These are phyloP conservation scores for Danielia reshetovae DNA, from an alignment of 805 yeast species.

Conservation along the genomic window DNA sequence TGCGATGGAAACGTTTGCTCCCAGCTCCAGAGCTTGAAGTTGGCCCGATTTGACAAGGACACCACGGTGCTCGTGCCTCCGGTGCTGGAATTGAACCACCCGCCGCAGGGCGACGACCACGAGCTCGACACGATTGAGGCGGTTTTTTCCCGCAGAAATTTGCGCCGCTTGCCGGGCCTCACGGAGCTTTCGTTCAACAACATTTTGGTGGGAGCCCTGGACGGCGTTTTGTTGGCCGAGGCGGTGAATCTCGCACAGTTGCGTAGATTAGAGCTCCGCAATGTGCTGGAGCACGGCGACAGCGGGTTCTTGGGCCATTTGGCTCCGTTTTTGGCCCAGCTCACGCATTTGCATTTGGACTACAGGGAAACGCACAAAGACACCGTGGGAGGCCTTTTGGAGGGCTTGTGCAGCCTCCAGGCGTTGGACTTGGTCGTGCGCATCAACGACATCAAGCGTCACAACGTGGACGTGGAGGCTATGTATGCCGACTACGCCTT, in stretches of 20 bases:
- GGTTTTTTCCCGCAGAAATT: slow-evolving; percentile 7
- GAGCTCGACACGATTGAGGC: slow-evolving; percentile 3
- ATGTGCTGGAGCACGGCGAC: slow-evolving; percentile 31
- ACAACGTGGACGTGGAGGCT: slow-evolving; percentile 3
- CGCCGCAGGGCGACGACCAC: slow-evolving; percentile 1
- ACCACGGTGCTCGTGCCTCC: slow-evolving; percentile 12
- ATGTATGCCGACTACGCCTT: slow-evolving; percentile 14
- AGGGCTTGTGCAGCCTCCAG: slow-evolving; percentile 17
- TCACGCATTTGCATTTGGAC: slow-evolving; percentile 34
- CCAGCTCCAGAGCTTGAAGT: slow-evolving; percentile 14
- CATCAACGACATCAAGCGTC: slow-evolving; percentile 30
- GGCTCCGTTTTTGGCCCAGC: slow-evolving; percentile 19
- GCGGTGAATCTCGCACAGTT: slow-evolving; percentile 21
- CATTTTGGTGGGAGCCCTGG: slow-evolving; percentile 20
- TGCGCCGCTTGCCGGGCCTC: slow-evolving; percentile 13
- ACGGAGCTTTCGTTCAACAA: slow-evolving; percentile 21
- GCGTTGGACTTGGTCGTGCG: slow-evolving; percentile 39
- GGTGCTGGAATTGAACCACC: slow-evolving; percentile 6
- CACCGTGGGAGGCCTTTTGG: slow-evolving; percentile 35
- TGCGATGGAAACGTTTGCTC: slow-evolving; percentile 7
- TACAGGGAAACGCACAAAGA: slow-evolving; percentile 40
- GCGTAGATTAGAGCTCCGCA: slow-evolving; percentile 25
- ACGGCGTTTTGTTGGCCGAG: slow-evolving; percentile 16
- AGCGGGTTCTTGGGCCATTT: slow-evolving; percentile 24
- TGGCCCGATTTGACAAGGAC: slow-evolving; percentile 20